Percentiles rank a stretch among this genome's conserved stretches.
Conservation (phyloP, 23 red algal genomes). For the Chondrus crispus region DNA sequence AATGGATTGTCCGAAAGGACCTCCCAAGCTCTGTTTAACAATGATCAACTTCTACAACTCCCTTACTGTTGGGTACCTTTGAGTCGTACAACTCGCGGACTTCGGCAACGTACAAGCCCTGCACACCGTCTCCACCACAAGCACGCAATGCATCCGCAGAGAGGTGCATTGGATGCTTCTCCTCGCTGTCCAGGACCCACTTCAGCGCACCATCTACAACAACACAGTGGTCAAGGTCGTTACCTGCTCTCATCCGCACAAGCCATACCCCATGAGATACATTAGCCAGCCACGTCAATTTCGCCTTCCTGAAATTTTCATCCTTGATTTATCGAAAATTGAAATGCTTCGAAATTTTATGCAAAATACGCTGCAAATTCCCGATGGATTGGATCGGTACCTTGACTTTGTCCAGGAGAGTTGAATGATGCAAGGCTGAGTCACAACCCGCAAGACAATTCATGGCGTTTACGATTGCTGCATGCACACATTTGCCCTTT, state of each 20-base stretch:
- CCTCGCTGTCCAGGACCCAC: slow-evolving; percentile 7
- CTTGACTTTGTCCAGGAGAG: too few relatives aligned
- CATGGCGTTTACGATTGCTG: background rate
- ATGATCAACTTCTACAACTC: too few relatives aligned
- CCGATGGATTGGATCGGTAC: slow-evolving; percentile 14
- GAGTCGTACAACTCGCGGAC: background rate
- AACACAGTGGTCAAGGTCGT: background rate
- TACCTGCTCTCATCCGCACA: background rate
- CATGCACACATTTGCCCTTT: background rate
- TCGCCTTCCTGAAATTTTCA: background rate
- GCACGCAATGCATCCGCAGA: background rate
- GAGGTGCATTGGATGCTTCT: background rate
- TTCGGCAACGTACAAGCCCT: background rate
- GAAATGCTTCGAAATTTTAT: background rate
- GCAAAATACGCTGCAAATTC: background rate
- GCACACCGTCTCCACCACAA: background rate
- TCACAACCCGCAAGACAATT: too few relatives aligned
- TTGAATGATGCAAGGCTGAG: too few relatives aligned
- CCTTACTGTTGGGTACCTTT: too few relatives aligned
- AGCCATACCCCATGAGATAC: background rate
- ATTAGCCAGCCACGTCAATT: background rate
- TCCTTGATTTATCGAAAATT: background rate
- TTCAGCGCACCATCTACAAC: background rate
- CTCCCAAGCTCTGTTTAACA: too few relatives aligned
- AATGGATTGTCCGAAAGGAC: slow-evolving; percentile 9